These are phyloP conservation scores for Haematococcus sp. DNA, from an alignment of 139 green algal species.

Conservation along the genomic window DNA sequence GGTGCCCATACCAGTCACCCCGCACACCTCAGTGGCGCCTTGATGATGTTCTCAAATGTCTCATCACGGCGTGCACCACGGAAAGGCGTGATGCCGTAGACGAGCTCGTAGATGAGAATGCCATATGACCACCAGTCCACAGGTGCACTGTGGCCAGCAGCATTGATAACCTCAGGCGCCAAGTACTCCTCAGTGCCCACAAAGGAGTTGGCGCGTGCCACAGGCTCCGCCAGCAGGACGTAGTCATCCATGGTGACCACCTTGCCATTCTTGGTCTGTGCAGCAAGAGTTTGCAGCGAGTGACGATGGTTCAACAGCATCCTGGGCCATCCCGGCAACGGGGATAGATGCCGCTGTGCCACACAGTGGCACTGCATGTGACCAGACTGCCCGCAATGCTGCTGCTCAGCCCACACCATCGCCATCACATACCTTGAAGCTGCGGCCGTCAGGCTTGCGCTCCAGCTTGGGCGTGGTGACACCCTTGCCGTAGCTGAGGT, in stretches of 20 bases:
- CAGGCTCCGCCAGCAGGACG: conserved; percentile 78
- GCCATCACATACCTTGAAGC: neutral
- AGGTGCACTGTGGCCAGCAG: conserved; percentile 65
- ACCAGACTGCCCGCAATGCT: too few relatives aligned
- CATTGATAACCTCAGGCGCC: conserved; percentile 86
- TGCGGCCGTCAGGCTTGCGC: conserved; percentile 1
- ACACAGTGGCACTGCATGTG: too few relatives aligned
- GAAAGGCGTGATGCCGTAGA: conserved; percentile 90
- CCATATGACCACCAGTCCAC: conserved; percentile 91
- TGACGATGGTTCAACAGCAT: too few relatives aligned
- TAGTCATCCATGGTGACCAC: conserved; percentile 12
- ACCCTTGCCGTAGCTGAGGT: conserved; percentile 82
- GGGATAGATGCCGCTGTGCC: too few relatives aligned
- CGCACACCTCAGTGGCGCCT: conserved; percentile 66
- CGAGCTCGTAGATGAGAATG: conserved; percentile 96
- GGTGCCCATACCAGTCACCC: neutral
- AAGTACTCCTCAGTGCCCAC: conserved; percentile 93
- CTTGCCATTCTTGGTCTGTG: conserved; percentile 21
- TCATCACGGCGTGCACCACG: conserved; percentile 69
- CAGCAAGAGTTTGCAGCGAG: neutral
- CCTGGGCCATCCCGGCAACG: too few relatives aligned
- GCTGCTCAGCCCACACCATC: too few relatives aligned
- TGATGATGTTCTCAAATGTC: conserved; percentile 96
- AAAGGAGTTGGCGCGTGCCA: conserved; percentile 87
- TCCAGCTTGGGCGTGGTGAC: conserved; percentile 47